A percentile compares a stretch with the other conserved stretches of the same genome.
phyloP scores from a whole-genome alignment of 768 basidiomycete species.

The Mrakia frigida region DNA sequence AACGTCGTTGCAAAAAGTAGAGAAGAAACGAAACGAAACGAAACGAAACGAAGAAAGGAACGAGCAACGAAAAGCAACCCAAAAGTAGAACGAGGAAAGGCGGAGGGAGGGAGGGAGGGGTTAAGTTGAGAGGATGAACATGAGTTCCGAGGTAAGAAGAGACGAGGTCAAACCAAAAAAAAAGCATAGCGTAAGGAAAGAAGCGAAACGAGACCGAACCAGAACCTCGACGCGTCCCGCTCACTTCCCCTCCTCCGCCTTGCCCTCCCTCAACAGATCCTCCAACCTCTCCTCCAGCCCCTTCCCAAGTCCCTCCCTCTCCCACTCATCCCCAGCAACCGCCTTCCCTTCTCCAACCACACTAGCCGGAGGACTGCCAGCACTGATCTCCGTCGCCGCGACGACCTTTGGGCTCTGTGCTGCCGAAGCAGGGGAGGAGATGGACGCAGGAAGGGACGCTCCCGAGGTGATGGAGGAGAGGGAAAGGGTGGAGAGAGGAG shows the following conservation, averaged over 20 bases:
- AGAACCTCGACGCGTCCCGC: neutral
- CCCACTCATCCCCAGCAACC: conserved; percentile 14
- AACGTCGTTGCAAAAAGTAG: neutral
- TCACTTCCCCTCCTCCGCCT: neutral
- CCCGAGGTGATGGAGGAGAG: conserved; percentile 26
- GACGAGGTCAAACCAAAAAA: neutral
- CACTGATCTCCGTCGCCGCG: neutral
- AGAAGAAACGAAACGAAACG: neutral
- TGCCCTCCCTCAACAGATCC: conserved; percentile 4
- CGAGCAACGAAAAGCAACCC: neutral
- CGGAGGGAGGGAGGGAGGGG: neutral
- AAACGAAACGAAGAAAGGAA: too few relatives aligned
- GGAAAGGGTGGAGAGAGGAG: conserved; percentile 23
- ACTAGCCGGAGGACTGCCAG: neutral
- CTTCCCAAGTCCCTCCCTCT: conserved; percentile 26
- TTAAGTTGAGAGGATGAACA: neutral
- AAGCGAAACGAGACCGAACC: neutral
- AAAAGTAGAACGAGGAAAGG: too few relatives aligned
- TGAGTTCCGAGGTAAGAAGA: neutral
- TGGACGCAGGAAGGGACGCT: neutral
- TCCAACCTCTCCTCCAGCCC: conserved; percentile 26
- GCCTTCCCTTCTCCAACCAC: neutral
- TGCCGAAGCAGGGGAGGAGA: neutral
- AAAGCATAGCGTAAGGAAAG: neutral
- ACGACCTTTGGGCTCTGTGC: neutral